Base-by-base conservation (phyloP, 2,329 filamentous ascomycete genomes). In the Botrytis paeoniae region DNA sequence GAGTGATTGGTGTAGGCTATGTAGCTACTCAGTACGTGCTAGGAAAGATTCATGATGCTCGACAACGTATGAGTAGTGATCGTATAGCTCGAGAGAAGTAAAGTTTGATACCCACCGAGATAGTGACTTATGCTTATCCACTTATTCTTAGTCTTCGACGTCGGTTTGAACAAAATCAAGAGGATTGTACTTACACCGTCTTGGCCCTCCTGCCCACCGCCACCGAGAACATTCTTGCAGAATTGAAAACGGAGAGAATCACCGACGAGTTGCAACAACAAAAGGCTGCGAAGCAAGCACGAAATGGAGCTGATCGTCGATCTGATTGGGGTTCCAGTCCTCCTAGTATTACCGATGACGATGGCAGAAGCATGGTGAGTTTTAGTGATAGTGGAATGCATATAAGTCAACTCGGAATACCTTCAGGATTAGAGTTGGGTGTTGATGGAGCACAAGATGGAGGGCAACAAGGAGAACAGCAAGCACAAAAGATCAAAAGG, bases 91-190 rank as follows among this genome's bases (percentile, higher is more conserved):
- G 95, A 82, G 96, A 99, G 85, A 99, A 99, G 95, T 98, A 85
- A 78, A 89, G 80, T n/a, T 39, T 57, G 32, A 37, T 45, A n/a
- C 48, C 62, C 66, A 54, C 51, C 43, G 29, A 43, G 54, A 61
- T 65, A 37, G 32, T n/a, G 57, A 41, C 29, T n/a, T 41, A 73
- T 77, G 70, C 79, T 74, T 39, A 64, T 73, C 62, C 54, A 60
- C 54, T 45, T 57, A 60, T 43, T 37, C 25, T 61, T 48, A 98
- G 95, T 83, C 89, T 99, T 75, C 94, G 95, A 69, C 92, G 96
- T 74, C 93, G 96, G 80, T 99, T 99, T 84, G 94, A 98, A 82
- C 96, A 99, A 83, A 99, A 99, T 83, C 96, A 99, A 82, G 95
- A 97, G 81, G 96, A 99, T 83, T 99, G 96, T 84, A 98, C 95